phyloP scores from a whole-genome alignment of 177 flowering plant species.

The Tripterygium wilfordii region DNA sequence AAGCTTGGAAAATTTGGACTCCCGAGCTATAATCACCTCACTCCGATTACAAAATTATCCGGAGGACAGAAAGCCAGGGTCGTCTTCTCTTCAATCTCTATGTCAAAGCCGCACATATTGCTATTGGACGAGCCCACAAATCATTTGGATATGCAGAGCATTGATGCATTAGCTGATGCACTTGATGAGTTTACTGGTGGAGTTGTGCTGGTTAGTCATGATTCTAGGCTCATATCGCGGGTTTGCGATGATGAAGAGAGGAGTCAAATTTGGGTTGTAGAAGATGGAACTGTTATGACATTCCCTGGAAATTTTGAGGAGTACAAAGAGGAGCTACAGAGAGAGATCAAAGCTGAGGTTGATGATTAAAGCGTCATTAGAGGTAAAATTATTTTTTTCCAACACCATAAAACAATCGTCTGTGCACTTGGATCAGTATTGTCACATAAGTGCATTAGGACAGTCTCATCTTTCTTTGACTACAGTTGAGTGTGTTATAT shows the following conservation, averaged over 20 bases:
- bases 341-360: slow-evolving; percentile 55
- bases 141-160: slow-evolving; percentile 71
- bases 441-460: no score
- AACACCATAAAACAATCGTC: no score
- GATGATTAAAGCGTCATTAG: slow-evolving; percentile 33
- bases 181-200: slow-evolving; percentile 66
- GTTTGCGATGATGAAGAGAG: slow-evolving; percentile 60
- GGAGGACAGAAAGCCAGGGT: slow-evolving; percentile 74
- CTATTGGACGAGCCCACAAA: slow-evolving; percentile 69
- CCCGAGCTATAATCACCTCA: slow-evolving; percentile 60
- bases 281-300: slow-evolving; percentile 38
- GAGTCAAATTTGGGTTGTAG: slow-evolving; percentile 62
- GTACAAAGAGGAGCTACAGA: slow-evolving; percentile 52
- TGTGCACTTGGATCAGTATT: no score
- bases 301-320: slow-evolving; percentile 50
- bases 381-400: no score
- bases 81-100: slow-evolving; percentile 56
- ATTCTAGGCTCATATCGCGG: slow-evolving; percentile 55
- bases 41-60: slow-evolving; percentile 61
- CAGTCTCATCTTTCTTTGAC: no score
- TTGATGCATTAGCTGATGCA: slow-evolving; percentile 71
- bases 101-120: slow-evolving; percentile 56
- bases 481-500: no score
- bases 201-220: slow-evolving; percentile 62
- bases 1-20: slow-evolving; percentile 71